Evolutionary conservation across 441 rosid genomes (phyloP).

Genomic region (Eutrema salsugineum): DNA sequence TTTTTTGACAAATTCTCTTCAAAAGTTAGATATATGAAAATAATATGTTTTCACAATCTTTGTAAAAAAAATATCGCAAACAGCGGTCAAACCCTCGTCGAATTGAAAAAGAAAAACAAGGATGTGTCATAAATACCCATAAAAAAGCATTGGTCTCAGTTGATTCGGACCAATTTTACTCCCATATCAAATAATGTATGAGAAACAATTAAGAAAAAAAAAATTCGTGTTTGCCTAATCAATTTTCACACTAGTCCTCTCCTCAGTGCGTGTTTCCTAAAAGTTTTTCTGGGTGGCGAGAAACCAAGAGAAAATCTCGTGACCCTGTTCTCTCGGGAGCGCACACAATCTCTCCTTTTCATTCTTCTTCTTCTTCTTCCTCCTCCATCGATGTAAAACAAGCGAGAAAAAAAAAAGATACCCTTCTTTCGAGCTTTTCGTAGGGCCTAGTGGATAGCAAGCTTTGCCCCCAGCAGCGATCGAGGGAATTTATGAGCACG

Average conservation of each 20-base stretch:
- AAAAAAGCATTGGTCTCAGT: not conserved
- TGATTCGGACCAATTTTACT: not conserved
- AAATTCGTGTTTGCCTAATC: not conserved
- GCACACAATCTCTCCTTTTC: conserved; percentile 4
- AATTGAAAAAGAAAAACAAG: not conserved
- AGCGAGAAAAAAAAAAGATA: not conserved
- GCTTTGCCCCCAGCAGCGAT: conserved; percentile 35
- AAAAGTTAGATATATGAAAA: too few species aligned
- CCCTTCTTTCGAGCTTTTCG: conserved; percentile 9
- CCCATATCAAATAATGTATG: not conserved
- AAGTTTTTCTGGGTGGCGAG: conserved; percentile 19
- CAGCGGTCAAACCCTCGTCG: not conserved
- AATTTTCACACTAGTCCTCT: not conserved
- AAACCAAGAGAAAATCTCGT: conserved; percentile 30
- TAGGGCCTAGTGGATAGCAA: conserved; percentile 36
- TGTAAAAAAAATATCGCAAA: not conserved
- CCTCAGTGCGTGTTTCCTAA: conserved; percentile 3
- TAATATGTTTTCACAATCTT: not conserved
- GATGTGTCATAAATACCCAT: not conserved
- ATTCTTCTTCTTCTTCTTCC: not conserved
- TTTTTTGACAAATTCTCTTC: too few species aligned
- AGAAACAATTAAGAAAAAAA: not conserved
- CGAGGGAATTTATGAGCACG: conserved; percentile 72
- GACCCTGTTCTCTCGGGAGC: conserved; percentile 23
- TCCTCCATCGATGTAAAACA: conserved; percentile 18